These are phyloP conservation scores for Diaporthe ilicicola DNA, from an alignment of 2,329 filamentous ascomycete species.

Conservation along the genomic window DNA sequence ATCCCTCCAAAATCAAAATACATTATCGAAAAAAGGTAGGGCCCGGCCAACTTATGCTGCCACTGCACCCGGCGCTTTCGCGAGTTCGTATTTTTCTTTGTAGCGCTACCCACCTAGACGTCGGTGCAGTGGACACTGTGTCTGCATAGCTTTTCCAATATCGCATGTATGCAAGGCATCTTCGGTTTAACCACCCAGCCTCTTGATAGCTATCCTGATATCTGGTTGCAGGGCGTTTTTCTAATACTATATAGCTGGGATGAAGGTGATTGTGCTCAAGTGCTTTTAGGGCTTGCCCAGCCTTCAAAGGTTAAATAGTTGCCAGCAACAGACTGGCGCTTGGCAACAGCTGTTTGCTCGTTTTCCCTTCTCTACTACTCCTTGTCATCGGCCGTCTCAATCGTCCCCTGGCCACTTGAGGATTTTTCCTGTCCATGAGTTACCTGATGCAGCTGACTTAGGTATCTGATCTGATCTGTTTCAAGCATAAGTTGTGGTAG, in stretches of 20 bases:
- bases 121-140: neutral
- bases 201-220: neutral
- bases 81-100: neutral
- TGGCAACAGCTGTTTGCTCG: neutral
- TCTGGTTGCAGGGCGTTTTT: neutral
- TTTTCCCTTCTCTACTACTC: neutral
- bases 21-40: neutral
- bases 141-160: neutral
- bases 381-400: neutral
- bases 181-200: neutral
- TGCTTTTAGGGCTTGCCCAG: too few relatives aligned
- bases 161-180: neutral
- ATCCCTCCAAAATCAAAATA: neutral
- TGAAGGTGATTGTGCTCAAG: neutral
- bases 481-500: too few relatives aligned
- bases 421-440: neutral
- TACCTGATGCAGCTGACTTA: too few relatives aligned
- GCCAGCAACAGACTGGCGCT: neutral
- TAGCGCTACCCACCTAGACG: neutral
- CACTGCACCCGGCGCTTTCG: neutral
- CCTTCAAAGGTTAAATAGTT: neutral
- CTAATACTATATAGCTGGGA: neutral
- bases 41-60: neutral
- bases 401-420: neutral
- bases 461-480: too few relatives aligned